Evolutionary conservation across 129 eudicot genomes (phyloP), one percentile per base, ranked within the genome.

Genomic region (Smallanthus sonchifolius): DNA sequence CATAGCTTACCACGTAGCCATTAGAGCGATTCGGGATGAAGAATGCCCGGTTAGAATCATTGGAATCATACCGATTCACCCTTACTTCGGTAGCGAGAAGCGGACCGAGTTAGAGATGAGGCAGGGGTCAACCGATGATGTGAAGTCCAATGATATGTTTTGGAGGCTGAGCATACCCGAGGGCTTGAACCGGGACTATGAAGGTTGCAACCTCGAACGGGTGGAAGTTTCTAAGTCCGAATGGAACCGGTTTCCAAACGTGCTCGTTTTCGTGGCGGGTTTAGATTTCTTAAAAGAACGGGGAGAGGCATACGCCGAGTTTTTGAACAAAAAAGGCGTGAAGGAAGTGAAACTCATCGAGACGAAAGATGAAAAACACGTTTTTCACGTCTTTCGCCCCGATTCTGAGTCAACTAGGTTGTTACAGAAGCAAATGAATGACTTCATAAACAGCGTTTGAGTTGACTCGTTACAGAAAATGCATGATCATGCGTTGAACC

Each of bases 221-320:
- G 62, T 30, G 72, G 74, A 65, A 7, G 74, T 87, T 19, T 42
- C 75, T 3, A 34, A 6, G 43, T 74, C 73, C 2, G 98, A 84
- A 69, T 90, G 95, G 95, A 20, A 30, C 36, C 75, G n/a, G 57
- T 90, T 90, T 86, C 98, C 98, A 0, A 54, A 56, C 5, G 92
- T 86, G 40, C 74, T 84, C 48, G 91, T 93, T 54, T 86, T 61
- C 43, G 98, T 93, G 34, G 96, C 92, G 1, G 95, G 76, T 3
- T 48, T 79, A 17, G 96, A 93, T 77, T 87, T 93, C 74, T 81
- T 93, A 87, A 93, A 84, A 73, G 98, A 90, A 75, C 86, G 98
- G 67, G 96, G 96, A 11, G 90, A 81, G 4, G 78, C 43, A 80
- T 90, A 87, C 75, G 95, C 80, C 7, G 85, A 90, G 62, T 90